Evolutionary conservation across 164 flowering plant species (phyloP).

Genomic region (Paratinospora sagittata): DNA sequence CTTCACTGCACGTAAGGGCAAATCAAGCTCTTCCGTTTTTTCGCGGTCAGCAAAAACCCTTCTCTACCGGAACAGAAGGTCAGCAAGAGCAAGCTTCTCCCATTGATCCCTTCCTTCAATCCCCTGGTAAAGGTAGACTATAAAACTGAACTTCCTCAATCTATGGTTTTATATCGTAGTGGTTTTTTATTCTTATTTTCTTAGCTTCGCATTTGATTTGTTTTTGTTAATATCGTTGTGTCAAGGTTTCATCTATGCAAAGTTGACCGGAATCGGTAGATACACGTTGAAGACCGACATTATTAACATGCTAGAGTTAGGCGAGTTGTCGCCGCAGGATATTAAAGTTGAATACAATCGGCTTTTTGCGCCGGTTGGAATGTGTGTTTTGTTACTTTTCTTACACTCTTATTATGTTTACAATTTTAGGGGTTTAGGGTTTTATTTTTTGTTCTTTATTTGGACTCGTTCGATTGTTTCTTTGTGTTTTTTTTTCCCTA

Average conservation of each 20-base stretch:
- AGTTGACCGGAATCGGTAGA: conserved; percentile 32
- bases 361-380: conserved; percentile 22
- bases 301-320: conserved; percentile 41
- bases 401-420: neutral
- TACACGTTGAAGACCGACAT: conserved; percentile 28
- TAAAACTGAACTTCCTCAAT: conserved; percentile 15
- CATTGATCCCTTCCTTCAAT: conserved; percentile 18
- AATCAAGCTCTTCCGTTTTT: conserved; percentile 13
- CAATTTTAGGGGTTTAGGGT: neutral
- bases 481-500: neutral
- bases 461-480: neutral
- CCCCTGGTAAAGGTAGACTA: conserved; percentile 14
- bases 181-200: too few relatives aligned
- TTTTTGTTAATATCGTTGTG: neutral
- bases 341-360: conserved; percentile 48
- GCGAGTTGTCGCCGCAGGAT: conserved; percentile 45
- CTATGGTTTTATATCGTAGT: conserved; percentile 11
- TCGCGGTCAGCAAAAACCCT: conserved; percentile 15
- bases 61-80: conserved; percentile 24
- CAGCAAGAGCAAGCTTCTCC: conserved; percentile 5
- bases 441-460: neutral
- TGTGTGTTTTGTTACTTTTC: conserved; percentile 34
- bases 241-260: conserved; percentile 25
- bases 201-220: neutral
- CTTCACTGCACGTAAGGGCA: neutral